Evolutionary conservation across 1,284 basidiomycete genomes (phyloP).

Genomic region (Cerioporus squamosus): DNA sequence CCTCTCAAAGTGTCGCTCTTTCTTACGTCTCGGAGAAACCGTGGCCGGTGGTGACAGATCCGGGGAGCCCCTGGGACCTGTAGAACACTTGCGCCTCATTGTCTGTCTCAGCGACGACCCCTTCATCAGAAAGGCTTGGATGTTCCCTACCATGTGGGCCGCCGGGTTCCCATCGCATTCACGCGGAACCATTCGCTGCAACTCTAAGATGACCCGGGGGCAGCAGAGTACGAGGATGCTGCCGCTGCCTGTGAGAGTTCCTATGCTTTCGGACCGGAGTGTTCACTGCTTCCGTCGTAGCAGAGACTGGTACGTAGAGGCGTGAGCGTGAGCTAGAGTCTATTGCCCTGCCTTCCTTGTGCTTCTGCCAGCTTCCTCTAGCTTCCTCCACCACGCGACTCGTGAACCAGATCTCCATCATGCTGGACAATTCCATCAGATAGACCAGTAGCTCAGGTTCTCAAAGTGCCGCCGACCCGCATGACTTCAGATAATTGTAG

Average conservation of each 20-base stretch:
- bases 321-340: slow-evolving; percentile 17
- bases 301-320: background rate
- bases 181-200: slow-evolving; percentile 1
- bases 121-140: slow-evolving; percentile 18
- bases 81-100: background rate
- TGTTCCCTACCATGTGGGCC: slow-evolving; percentile 12
- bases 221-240: background rate
- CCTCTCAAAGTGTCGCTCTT: background rate
- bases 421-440: slow-evolving; percentile 22
- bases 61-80: too few species aligned
- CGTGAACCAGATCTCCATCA: slow-evolving; percentile 22
- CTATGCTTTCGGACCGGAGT: background rate
- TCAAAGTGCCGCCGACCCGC: slow-evolving; percentile 5
- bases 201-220: background rate
- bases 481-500: slow-evolving; percentile 5
- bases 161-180: slow-evolving; percentile 6
- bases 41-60: background rate
- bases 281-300: slow-evolving; percentile 3
- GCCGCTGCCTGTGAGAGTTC: background rate
- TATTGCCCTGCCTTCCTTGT: slow-evolving; percentile 10
- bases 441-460: slow-evolving; percentile 11
- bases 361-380: too few species aligned
- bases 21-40: background rate
- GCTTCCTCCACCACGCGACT: slow-evolving; percentile 11
- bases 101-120: background rate